Base-by-base conservation (phyloP, 1,139 yeast species). In the Geotrichum citri-aurantii region DNA sequence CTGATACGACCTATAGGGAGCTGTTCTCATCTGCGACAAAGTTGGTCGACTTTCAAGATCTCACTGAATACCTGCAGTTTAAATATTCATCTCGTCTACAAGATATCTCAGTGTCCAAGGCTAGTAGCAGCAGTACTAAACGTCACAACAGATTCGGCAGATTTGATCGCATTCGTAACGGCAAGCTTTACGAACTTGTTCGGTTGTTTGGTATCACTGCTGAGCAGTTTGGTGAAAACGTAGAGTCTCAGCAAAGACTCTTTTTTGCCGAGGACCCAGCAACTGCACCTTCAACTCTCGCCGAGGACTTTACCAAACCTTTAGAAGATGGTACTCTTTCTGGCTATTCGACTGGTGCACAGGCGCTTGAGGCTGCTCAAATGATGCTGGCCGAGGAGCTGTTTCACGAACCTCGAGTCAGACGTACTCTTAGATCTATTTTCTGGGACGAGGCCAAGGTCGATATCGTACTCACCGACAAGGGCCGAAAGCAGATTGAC, bases 31-130 rank as follows among this genome's bases (percentile, higher is more conserved):
- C 78, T n/a, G 83, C 89, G 50, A 82, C 80, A 56, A 77, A 85
- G 2, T 81, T 89, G 74, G 87, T 88, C 2, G 95, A 90, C 60
- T 80, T 88, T 59, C 98, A 92, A 72, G 99, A 93, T 74, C 76
- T 91, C 52, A 84, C 86, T 69, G 97, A 92, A 64, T 92, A 87
- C 70, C 72, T 93, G 58, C 87, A 85, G 67, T 95, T 92, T 76
- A 82, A 83, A 1, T 91, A 89, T 70, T 84, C 96, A 12, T 77
- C 81, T n/a, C 84, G 87, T 66, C 77, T 92, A 57, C 83, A 83
- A 65, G 83, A 81, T 46, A 52, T 53, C 21, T 59, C 62, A 11
- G 64, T 60, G n/a, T 53, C 42, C 27, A 63, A 63, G 54, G 59
- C 52, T 14, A 31, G 53, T 14, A 31, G 53, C 11, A 58, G 48